Percentiles rank a stretch among this genome's conserved stretches.
Evolutionary conservation across 106 monocot species (phyloP).

Genomic region (Acorus gramineus): DNA sequence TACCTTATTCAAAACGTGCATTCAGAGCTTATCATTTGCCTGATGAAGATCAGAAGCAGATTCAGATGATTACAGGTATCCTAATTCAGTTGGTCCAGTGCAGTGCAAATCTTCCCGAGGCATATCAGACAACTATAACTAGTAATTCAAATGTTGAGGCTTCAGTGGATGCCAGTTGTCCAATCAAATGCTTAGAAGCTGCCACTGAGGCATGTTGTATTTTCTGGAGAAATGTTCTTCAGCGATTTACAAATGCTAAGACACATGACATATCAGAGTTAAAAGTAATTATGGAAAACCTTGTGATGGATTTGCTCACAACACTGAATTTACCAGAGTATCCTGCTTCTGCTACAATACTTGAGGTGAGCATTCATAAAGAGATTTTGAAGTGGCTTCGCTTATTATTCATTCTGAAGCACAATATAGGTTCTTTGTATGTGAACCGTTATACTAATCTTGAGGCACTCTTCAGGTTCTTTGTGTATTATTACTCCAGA

Average conservation of each 20-base stretch:
- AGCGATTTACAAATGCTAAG: conserved; percentile 74
- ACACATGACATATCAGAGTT: conserved; percentile 71
- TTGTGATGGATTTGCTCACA: conserved; percentile 78
- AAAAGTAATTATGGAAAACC: conserved; percentile 78
- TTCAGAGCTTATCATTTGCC: conserved; percentile 76
- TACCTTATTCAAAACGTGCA: conserved; percentile 78
- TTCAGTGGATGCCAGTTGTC: conserved; percentile 46
- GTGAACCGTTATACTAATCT: too few relatives aligned
- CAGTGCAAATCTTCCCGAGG: conserved; percentile 66
- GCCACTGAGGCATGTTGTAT: conserved; percentile 65
- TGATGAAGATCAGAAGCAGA: conserved; percentile 96
- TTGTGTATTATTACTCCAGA: conserved; percentile 86
- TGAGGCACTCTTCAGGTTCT: conserved; percentile 49
- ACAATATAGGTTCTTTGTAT: conserved; percentile 1
- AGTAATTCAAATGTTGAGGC: conserved; percentile 47
- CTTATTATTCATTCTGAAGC: conserved; percentile 1
- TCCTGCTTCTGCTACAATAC: conserved; percentile 83
- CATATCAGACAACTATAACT: conserved; percentile 25
- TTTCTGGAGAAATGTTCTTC: conserved; percentile 90
- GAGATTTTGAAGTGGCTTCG: neutral
- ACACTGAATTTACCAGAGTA: conserved; percentile 93
- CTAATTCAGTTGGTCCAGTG: conserved; percentile 87
- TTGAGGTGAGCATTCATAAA: conserved; percentile 58
- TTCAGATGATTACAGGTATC: conserved; percentile 95
- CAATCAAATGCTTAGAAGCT: conserved; percentile 50